phyloP scores from a whole-genome alignment of 257 asterid genomes.

The Capsicum pubescens region DNA sequence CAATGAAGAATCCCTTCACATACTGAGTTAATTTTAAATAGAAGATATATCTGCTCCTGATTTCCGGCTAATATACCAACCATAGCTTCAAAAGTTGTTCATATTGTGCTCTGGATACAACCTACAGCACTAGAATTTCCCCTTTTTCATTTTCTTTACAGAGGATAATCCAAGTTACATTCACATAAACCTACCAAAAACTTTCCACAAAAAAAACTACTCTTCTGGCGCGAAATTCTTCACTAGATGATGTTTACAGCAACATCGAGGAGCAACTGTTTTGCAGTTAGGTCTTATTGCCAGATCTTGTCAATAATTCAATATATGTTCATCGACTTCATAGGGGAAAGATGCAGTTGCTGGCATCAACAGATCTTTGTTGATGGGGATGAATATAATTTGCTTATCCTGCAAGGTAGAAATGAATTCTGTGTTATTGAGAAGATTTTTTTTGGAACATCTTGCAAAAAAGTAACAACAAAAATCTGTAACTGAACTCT shows the following conservation, averaged over 20 bases:
- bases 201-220: background rate
- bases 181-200: background rate
- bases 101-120: background rate
- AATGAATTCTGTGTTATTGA: background rate
- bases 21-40: background rate
- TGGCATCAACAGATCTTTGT: background rate
- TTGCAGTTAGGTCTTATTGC: background rate
- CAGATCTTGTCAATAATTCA: background rate
- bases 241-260: slow-evolving; percentile 15
- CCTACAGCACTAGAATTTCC: slow-evolving; percentile 5
- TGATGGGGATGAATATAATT: background rate
- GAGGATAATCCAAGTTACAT: background rate
- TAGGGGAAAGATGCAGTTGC: slow-evolving; percentile 11
- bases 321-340: slow-evolving; percentile 18
- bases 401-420: slow-evolving; percentile 12
- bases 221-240: background rate
- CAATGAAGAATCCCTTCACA: background rate
- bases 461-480: background rate
- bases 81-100: background rate
- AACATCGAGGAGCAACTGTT: background rate
- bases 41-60: background rate
- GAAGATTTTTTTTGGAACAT: background rate
- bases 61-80: background rate
- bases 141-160: background rate
- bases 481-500: background rate